Evolutionary conservation across 2,329 filamentous ascomycete species (phyloP).

Genomic region (Verticillium zaregamsianum): DNA sequence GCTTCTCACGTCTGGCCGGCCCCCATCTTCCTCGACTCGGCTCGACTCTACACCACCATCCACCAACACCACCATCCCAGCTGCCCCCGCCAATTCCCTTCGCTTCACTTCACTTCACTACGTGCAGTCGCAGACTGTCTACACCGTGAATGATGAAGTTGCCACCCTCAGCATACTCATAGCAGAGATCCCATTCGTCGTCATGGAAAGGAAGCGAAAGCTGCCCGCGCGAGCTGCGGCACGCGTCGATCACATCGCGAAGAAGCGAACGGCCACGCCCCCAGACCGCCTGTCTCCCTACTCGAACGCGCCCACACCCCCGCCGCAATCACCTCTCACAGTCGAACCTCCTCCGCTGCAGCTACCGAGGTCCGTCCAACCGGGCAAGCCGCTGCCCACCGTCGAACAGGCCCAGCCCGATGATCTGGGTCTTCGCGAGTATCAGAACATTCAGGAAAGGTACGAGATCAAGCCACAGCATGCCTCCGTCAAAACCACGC

Average conservation of each 20-base stretch:
- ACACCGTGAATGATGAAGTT: background rate
- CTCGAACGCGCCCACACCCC: constrained; percentile 29
- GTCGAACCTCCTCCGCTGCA: constrained; percentile 30
- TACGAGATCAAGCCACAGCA: constrained; percentile 25
- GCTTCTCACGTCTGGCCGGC: background rate
- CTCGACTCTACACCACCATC: background rate
- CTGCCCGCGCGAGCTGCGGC: constrained; percentile 59
- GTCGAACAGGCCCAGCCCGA: constrained; percentile 63
- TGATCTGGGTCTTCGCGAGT: constrained; percentile 60
- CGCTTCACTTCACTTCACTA: background rate
- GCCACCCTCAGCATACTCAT: constrained; percentile 4
- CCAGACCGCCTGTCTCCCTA: constrained; percentile 45
- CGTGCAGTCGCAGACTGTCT: constrained; percentile 1
- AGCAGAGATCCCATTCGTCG: constrained; percentile 6
- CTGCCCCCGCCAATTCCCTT: background rate
- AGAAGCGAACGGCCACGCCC: constrained; percentile 55
- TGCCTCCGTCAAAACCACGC: background rate
- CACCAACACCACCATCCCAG: background rate
- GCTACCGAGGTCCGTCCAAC: constrained; percentile 59
- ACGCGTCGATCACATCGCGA: constrained; percentile 54
- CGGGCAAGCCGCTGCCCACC: constrained; percentile 67
- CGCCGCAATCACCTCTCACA: constrained; percentile 28
- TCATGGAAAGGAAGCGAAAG: constrained; percentile 64
- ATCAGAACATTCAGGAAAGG: constrained; percentile 72
- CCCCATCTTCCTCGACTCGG: background rate